Conservation (phyloP, 176 grass and related monocot genomes). For the Lolium perenne region DNA sequence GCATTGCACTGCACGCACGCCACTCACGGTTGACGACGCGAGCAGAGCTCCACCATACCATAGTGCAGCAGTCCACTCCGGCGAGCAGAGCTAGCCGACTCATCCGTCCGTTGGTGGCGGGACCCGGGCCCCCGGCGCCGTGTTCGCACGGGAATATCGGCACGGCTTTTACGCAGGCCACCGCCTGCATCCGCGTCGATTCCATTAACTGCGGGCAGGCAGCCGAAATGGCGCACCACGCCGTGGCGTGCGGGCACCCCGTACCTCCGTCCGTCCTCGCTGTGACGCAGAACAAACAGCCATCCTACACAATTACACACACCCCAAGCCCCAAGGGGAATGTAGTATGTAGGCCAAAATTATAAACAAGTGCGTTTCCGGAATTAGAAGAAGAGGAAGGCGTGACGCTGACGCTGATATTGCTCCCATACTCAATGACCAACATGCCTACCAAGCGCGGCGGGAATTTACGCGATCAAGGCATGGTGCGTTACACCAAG, state of each 20-base stretch:
- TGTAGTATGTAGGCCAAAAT: neutral
- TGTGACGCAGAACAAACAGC: too few species aligned
- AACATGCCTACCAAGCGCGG: neutral
- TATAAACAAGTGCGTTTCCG: neutral
- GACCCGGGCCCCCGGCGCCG: neutral
- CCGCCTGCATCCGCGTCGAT: too few species aligned
- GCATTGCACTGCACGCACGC: neutral
- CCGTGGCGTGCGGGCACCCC: too few species aligned
- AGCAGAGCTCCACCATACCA: neutral
- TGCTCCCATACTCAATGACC: too few species aligned
- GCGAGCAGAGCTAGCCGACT: neutral
- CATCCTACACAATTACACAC: too few species aligned
- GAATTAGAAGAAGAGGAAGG: neutral
- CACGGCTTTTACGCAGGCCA: too few species aligned
- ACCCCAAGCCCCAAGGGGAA: neutral
- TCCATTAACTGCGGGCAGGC: too few species aligned
- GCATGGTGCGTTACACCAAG: neutral
- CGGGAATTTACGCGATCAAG: neutral
- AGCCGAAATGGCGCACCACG: too few species aligned
- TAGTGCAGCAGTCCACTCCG: neutral
- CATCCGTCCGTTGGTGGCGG: neutral
- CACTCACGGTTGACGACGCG: too few species aligned
- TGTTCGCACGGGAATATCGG: neutral
- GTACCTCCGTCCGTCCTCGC: too few species aligned
- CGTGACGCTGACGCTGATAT: neutral